Percentiles rank a stretch among this genome's conserved stretches.
phyloP scores from a whole-genome alignment of 495 filamentous ascomycete genomes.

The Schizothecium vesticola region DNA sequence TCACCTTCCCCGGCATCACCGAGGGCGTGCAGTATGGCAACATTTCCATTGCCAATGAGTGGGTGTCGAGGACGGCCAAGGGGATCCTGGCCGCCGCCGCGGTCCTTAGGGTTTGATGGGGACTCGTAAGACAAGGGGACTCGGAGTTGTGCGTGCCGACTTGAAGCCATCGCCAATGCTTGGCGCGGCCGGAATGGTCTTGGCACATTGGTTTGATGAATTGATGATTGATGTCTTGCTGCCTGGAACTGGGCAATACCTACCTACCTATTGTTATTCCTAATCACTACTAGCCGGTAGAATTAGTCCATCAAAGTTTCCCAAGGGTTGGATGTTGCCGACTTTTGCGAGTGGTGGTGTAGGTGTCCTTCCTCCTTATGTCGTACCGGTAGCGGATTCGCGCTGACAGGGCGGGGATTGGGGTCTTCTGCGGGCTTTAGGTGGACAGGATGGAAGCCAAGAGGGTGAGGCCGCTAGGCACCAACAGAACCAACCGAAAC shows the following conservation, averaged over 20 bases:
- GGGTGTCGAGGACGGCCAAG: slow-evolving; percentile 64
- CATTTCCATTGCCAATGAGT: slow-evolving; percentile 57
- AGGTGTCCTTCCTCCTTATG: no score
- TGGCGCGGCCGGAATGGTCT: neutral
- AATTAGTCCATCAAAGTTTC: neutral
- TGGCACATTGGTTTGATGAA: neutral
- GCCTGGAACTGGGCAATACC: neutral
- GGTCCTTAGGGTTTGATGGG: slow-evolving; percentile 29
- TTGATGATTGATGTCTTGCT: neutral
- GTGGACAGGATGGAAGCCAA: neutral
- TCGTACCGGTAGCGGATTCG: neutral
- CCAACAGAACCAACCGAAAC: neutral
- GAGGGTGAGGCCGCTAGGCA: neutral
- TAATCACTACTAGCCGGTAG: neutral
- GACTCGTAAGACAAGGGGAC: neutral
- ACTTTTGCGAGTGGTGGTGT: neutral
- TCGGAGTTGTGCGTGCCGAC: no score
- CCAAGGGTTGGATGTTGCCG: neutral
- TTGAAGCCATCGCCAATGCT: neutral
- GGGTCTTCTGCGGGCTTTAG: no score
- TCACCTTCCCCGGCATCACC: slow-evolving; percentile 71
- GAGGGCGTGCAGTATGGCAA: slow-evolving; percentile 68
- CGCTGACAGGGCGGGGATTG: neutral
- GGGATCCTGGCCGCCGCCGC: slow-evolving; percentile 57
- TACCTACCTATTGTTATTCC: neutral